Conservation (phyloP, 1,284 basidiomycete genomes). For the Malassezia caprae region DNA sequence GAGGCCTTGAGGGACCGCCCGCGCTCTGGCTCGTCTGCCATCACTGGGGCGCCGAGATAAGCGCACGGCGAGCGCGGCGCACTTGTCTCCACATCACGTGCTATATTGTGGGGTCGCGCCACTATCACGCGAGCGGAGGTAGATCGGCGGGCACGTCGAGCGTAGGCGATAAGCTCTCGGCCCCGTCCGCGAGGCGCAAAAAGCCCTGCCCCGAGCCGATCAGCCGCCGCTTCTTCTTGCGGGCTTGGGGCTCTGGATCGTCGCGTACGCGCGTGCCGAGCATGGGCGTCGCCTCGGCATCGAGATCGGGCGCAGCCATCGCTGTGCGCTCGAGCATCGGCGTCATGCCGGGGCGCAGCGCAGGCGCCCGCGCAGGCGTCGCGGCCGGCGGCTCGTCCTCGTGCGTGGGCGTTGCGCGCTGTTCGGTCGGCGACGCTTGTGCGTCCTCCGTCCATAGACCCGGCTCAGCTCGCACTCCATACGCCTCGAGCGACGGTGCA, state of each 20-base stretch:
- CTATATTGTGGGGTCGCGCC: background rate
- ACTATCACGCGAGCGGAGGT: background rate
- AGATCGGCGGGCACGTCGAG: constrained; percentile 10
- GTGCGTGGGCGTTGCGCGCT: background rate
- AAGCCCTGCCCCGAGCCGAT: constrained; percentile 3
- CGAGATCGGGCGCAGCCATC: background rate
- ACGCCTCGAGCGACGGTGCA: background rate
- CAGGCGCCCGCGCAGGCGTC: background rate
- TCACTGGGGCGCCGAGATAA: background rate
- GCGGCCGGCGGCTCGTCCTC: background rate
- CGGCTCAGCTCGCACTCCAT: background rate
- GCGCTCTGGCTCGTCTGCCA: constrained; percentile 18
- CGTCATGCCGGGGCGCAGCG: constrained; percentile 2
- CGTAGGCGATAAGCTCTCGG: constrained; percentile 7
- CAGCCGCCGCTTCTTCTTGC: constrained; percentile 15
- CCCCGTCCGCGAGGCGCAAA: constrained; percentile 6
- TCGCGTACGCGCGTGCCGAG: constrained; percentile 1
- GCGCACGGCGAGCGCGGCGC: background rate
- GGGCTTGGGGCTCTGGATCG: background rate
- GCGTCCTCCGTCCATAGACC: background rate
- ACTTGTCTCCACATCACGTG: background rate
- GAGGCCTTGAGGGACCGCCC: constrained; percentile 35
- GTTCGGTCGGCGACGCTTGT: background rate
- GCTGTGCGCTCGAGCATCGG: constrained; percentile 11
- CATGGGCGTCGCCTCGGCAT: constrained; percentile 15